Conservation (phyloP, 2,329 filamentous ascomycete species). For the Ascochyta pisi region DNA sequence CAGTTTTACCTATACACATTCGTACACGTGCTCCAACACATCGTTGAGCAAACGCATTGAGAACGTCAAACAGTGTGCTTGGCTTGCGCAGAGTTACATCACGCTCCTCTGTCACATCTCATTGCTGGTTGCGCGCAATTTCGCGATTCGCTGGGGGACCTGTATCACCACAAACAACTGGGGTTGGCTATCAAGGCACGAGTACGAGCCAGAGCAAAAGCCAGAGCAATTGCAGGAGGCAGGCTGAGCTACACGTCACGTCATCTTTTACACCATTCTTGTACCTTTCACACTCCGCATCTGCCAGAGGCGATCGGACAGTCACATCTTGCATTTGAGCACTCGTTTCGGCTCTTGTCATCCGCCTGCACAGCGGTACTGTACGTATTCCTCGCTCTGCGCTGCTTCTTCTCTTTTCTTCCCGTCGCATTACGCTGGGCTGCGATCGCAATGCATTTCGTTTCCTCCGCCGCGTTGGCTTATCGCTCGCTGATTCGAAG, state of each 20-base stretch:
- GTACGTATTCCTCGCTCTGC: slow-evolving; percentile 50
- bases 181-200: slow-evolving; percentile 24
- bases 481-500: slow-evolving; percentile 47
- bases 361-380: slow-evolving; percentile 44
- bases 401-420: slow-evolving; percentile 28
- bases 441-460: slow-evolving; percentile 22
- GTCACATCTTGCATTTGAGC: slow-evolving; percentile 41
- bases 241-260: slow-evolving; percentile 38
- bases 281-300: slow-evolving; percentile 48
- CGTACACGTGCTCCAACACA: slow-evolving; percentile 2
- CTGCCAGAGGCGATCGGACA: slow-evolving; percentile 51
- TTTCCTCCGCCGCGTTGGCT: slow-evolving; percentile 23
- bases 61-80: slow-evolving; percentile 22
- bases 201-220: background rate
- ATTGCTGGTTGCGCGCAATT: slow-evolving; percentile 31
- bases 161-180: slow-evolving; percentile 37
- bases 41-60: background rate
- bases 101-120: slow-evolving; percentile 27
- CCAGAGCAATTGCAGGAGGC: slow-evolving; percentile 32
- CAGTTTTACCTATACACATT: background rate
- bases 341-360: slow-evolving; percentile 42
- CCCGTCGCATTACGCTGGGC: slow-evolving; percentile 19
- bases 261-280: slow-evolving; percentile 41
- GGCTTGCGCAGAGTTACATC: slow-evolving; percentile 12
- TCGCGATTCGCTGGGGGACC: slow-evolving; percentile 30